phyloP scores from a whole-genome alignment of 2,329 filamentous ascomycete genomes.

The Fusarium longipes region DNA sequence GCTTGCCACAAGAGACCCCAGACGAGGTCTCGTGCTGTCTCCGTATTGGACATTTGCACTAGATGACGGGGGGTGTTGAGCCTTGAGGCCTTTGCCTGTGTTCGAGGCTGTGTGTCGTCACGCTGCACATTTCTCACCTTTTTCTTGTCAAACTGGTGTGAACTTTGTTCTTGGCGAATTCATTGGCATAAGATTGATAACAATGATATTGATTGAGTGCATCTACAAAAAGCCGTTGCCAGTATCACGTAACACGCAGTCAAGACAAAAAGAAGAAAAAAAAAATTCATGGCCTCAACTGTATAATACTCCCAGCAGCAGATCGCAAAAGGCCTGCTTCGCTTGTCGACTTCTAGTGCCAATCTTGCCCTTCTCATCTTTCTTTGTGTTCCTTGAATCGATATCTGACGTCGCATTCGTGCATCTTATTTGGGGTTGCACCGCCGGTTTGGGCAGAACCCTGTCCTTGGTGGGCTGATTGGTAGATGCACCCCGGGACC shows the following conservation, averaged over 20 bases:
- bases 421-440: conserved; percentile 41
- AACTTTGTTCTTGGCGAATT: conserved; percentile 39
- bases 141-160: conserved; percentile 37
- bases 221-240: conserved; percentile 3
- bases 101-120: conserved; percentile 47
- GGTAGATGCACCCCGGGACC: conserved; percentile 43
- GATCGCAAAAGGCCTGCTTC: conserved; percentile 19
- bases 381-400: conserved; percentile 27
- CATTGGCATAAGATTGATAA: conserved; percentile 6
- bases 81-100: conserved; percentile 34
- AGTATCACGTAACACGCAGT: conserved; percentile 7
- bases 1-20: conserved; percentile 46
- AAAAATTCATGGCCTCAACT: not conserved
- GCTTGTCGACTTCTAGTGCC: conserved; percentile 22
- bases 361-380: conserved; percentile 25
- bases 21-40: conserved; percentile 48
- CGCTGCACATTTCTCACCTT: conserved; percentile 34
- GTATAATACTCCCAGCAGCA: conserved; percentile 14
- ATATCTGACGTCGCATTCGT: conserved; percentile 42
- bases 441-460: conserved; percentile 39
- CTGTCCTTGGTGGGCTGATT: conserved; percentile 42
- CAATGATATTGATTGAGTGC: not conserved
- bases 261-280: not conserved
- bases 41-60: conserved; percentile 48
- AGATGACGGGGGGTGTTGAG: conserved; percentile 32